These are phyloP conservation scores for Lobosporangium transversale DNA, from an alignment of 192 early-diverging fungal species.

Conservation along the genomic window DNA sequence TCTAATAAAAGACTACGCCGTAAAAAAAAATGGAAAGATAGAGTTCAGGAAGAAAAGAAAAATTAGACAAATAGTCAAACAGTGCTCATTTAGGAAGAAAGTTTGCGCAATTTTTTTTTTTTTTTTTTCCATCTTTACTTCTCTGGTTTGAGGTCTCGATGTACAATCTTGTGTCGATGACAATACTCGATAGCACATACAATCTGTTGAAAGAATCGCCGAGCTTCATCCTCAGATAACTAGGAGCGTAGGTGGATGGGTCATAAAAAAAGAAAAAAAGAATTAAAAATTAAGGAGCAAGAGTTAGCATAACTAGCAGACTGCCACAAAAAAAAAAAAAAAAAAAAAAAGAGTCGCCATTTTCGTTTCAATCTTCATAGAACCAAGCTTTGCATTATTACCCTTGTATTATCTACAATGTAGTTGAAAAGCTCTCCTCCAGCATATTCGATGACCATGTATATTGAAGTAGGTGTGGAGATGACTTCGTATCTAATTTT, in stretches of 20 bases:
- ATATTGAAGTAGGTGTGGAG: conserved; percentile 94
- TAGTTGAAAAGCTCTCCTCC: conserved; percentile 88
- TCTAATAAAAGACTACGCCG: conserved; percentile 81
- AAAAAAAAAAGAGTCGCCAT: conserved; percentile 5
- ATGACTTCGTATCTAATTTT: conserved; percentile 90
- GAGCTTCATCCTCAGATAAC: conserved; percentile 85
- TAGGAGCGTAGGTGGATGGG: conserved; percentile 35
- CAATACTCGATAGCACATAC: conserved; percentile 95
- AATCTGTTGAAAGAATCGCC: conserved; percentile 96
- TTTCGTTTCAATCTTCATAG: no score
- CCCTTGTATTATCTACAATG: conserved; percentile 80
- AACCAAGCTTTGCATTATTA: conserved; percentile 20
- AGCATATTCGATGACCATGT: conserved; percentile 94
- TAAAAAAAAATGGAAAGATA: background rate
- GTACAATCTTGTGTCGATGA: conserved; percentile 91
- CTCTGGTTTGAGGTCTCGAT: conserved; percentile 88
- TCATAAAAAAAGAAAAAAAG: background rate
- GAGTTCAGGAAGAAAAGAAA: background rate
- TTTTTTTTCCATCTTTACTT: conserved; percentile 55
- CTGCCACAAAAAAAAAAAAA: conserved; percentile 1
- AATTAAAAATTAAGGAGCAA: background rate
- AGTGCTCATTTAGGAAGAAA: no score
- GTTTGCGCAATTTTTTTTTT: background rate
- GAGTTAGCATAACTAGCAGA: no score
- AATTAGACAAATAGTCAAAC: no score